phyloP scores from a whole-genome alignment of 2,329 filamentous ascomycete genomes.

The Emergomyces pasteurianus region DNA sequence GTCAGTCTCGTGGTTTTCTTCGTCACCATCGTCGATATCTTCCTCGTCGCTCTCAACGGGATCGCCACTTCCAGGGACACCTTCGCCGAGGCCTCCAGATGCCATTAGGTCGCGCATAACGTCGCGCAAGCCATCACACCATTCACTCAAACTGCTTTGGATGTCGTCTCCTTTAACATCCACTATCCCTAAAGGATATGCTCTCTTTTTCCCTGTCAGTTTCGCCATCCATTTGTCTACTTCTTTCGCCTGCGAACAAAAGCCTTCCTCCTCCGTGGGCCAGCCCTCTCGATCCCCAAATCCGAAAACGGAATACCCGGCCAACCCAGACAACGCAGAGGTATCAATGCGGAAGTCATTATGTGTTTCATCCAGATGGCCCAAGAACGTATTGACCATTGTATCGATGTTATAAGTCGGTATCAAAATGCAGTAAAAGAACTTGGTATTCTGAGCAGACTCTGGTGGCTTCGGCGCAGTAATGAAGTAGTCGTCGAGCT shows the following conservation, averaged over 20 bases:
- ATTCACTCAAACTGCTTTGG: conserved; percentile 57
- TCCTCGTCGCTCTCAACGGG: conserved; percentile 76
- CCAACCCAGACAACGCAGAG: conserved; percentile 59
- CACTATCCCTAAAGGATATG: conserved; percentile 78
- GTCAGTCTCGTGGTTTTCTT: conserved; percentile 31
- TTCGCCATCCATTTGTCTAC: conserved; percentile 97
- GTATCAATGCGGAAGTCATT: conserved; percentile 96
- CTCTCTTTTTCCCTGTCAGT: conserved; percentile 71
- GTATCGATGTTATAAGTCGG: conserved; percentile 95
- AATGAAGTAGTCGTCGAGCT: conserved; percentile 89
- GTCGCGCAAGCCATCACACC: conserved; percentile 62
- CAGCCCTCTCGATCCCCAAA: conserved; percentile 86
- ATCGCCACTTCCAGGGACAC: conserved; percentile 70
- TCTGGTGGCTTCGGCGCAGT: conserved; percentile 51
- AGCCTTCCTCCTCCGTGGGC: conserved; percentile 82
- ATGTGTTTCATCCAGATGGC: conserved; percentile 82
- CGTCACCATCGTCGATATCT: conserved; percentile 45
- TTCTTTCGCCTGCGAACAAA: conserved; percentile 83
- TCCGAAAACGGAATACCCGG: conserved; percentile 89
- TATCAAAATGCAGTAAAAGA: conserved; percentile 73
- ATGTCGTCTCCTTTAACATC: conserved; percentile 65
- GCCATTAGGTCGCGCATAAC: conserved; percentile 49
- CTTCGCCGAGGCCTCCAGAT: conserved; percentile 45
- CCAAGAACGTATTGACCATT: conserved; percentile 74
- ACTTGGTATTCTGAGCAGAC: conserved; percentile 39